phyloP scores from a whole-genome alignment of 2,329 filamentous ascomycete species.

The Penicillium polonicum region DNA sequence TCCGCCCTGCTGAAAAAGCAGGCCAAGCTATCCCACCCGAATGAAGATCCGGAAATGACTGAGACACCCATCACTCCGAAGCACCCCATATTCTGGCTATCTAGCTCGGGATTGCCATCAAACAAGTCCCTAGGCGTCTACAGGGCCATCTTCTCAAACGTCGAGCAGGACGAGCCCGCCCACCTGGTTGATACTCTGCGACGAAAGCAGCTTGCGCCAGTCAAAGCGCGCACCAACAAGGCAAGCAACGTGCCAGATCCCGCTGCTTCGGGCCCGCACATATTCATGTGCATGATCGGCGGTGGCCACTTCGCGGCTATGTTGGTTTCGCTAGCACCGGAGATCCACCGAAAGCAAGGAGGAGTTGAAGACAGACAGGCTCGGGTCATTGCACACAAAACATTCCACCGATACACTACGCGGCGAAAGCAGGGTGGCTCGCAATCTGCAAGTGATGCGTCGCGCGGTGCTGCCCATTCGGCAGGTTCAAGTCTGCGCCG shows the following conservation, averaged over 20 bases:
- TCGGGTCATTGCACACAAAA: conserved; percentile 90
- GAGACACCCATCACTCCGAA: conserved; percentile 59
- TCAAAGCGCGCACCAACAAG: conserved; percentile 42
- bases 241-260: conserved; percentile 43
- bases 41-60: conserved; percentile 48
- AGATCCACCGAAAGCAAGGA: conserved; percentile 66
- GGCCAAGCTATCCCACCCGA: conserved; percentile 62
- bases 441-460: conserved; percentile 88
- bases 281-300: conserved; percentile 98
- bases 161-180: conserved; percentile 65
- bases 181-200: conserved; percentile 67
- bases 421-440: conserved; percentile 93
- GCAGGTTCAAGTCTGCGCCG: conserved; percentile 85
- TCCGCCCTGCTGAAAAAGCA: conserved; percentile 78
- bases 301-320: conserved; percentile 97
- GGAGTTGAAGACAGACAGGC: conserved; percentile 80
- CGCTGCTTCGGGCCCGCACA: conserved; percentile 65
- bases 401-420: conserved; percentile 96
- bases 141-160: conserved; percentile 70
- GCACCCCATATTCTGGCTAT: conserved; percentile 81
- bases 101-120: conserved; percentile 68
- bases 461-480: conserved; percentile 92
- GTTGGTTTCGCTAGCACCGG: conserved; percentile 84
- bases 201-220: conserved; percentile 73
- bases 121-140: conserved; percentile 86